phyloP scores from a whole-genome alignment of 352 stramenopile species.

The Phytopythium delawarense region DNA sequence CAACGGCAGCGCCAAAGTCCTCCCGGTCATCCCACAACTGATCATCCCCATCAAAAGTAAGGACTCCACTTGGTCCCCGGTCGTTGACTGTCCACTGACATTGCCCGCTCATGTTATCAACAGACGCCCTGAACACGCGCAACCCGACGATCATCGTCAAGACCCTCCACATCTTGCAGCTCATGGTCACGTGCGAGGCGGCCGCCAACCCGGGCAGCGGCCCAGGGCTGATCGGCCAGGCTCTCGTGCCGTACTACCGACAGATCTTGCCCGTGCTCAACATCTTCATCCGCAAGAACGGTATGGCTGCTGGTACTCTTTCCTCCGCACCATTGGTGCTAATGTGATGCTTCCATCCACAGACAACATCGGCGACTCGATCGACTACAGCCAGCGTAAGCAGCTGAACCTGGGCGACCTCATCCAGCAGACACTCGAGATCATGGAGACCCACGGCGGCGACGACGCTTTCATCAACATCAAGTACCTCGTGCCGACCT shows the following conservation, averaged over 20 bases:
- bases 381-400: constrained; percentile 96
- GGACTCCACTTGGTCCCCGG: constrained; percentile 4
- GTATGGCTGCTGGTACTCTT: constrained; percentile 18
- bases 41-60: constrained; percentile 98
- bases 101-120: background rate
- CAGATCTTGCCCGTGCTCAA: constrained; percentile 97
- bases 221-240: constrained; percentile 90
- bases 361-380: constrained; percentile 95
- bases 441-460: constrained; percentile 94
- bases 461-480: constrained; percentile 99
- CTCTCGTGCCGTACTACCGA: constrained; percentile 96
- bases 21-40: constrained; percentile 96
- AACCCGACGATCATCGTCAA: constrained; percentile 94
- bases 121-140: constrained; percentile 92
- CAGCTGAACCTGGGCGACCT: constrained; percentile 94
- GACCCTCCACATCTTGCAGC: constrained; percentile 95
- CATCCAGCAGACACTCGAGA: constrained; percentile 96
- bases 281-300: constrained; percentile 96
- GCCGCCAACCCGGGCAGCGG: constrained; percentile 75
- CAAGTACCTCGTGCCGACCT: constrained; percentile 97
- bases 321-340: background rate
- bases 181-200: constrained; percentile 93
- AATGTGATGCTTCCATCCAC: background rate
- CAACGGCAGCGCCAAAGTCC: constrained; percentile 92
- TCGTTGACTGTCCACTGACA: background rate